Evolutionary conservation across 345 rosid species (phyloP), one percentile per base, ranked within the genome.

Genomic region (Linum usitatissimum): DNA sequence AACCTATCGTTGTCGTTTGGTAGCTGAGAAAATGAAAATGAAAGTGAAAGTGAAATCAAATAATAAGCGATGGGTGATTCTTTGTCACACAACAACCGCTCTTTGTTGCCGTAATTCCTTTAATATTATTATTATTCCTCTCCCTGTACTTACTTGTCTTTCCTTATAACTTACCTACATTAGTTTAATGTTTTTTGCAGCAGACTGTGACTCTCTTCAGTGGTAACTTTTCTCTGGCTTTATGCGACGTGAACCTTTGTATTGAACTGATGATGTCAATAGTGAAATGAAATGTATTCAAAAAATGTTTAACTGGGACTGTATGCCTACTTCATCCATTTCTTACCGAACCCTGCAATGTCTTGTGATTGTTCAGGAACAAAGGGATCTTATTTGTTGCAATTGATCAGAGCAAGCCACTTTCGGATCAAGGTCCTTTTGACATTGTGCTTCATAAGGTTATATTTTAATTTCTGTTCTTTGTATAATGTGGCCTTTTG

Each of bases 341-440:
- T 23, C 17, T 57, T 18, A 28, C 34, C 21, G 12, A 57, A 23
- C 31, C 17, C 31, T 57, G 17, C 31, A 19, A 19, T 18, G 60
- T 57, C 21, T 34, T 23, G 9, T 2, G 9, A 21, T 57, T 31
- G 14, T 57, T n/a, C 30, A 58, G 40, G 30, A 69, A 74, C 38
- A 66, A 69, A 48, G 93, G 93, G 58, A 86, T 86, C 56, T 59
- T 75, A 15, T 86, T 86, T 80, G 87, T 86, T 57, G 84, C 89
- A 6, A 86, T 86, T 63, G 93, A 86, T 77, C 89, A 75, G 64
- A 78, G 62, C 66, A 77, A 77, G 65, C 78, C 93, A 17, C 89
- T 86, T 61, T 79, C 86, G n/a, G 93, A 86, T 48, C 93, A 86
- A 72, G 94, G 94, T 34, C 94, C 90, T 71, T 86, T 86, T 67